Evolutionary conservation across 768 basidiomycete genomes (phyloP).

Genomic region (Kondoa subrosea): DNA sequence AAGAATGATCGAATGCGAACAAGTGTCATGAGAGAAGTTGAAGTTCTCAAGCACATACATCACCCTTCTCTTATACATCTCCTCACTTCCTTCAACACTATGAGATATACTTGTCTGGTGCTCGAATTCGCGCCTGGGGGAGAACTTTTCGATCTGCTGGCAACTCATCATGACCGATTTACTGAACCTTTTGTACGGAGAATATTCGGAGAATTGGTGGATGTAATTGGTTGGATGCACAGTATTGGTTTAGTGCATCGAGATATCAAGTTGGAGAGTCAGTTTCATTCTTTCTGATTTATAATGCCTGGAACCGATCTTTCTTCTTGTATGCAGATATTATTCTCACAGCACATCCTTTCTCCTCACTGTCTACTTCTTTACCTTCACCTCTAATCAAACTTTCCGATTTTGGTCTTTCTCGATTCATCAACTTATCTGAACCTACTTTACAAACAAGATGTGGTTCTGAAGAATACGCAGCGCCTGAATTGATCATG

Average conservation of each 20-base stretch:
- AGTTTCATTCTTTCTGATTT: too few relatives aligned
- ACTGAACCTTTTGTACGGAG: constrained; percentile 40
- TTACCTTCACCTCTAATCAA: constrained; percentile 51
- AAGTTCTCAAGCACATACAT: constrained; percentile 65
- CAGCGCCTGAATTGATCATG: constrained; percentile 59
- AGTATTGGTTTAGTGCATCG: constrained; percentile 67
- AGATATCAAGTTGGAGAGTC: constrained; percentile 62
- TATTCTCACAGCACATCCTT: constrained; percentile 47
- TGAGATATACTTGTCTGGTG: constrained; percentile 58
- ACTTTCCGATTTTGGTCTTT: constrained; percentile 76
- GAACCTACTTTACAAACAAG: constrained; percentile 52
- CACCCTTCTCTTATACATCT: constrained; percentile 64
- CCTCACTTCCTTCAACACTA: constrained; percentile 52
- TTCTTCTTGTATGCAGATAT: constrained; percentile 41
- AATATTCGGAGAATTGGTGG: constrained; percentile 59
- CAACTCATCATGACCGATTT: constrained; percentile 18
- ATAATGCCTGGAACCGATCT: not conserved
- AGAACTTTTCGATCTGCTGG: constrained; percentile 49
- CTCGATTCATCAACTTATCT: constrained; percentile 56
- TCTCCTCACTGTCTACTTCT: constrained; percentile 28
- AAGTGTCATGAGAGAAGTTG: constrained; percentile 64
- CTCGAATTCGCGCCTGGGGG: constrained; percentile 61
- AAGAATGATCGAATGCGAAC: constrained; percentile 57
- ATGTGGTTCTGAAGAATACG: constrained; percentile 77
- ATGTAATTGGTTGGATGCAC: constrained; percentile 76